Evolutionary conservation across 1,284 basidiomycete genomes (phyloP).

Genomic region (Gomphus sp.): DNA sequence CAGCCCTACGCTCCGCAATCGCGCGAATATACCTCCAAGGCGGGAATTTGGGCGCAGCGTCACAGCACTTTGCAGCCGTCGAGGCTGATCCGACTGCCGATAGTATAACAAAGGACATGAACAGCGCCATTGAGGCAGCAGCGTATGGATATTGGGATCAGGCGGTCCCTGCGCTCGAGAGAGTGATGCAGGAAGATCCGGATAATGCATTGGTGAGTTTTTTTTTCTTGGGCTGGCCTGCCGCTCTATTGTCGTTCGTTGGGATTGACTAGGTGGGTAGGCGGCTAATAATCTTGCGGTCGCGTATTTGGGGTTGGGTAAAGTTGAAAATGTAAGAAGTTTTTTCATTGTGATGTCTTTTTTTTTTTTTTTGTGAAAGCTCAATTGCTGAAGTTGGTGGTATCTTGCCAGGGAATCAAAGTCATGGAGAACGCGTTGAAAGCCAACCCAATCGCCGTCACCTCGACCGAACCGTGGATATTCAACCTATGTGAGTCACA

Average conservation of each 20-base stretch:
- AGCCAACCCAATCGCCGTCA: constrained; percentile 55
- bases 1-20: constrained; percentile 54
- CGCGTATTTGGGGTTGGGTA: constrained; percentile 56
- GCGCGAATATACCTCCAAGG: constrained; percentile 67
- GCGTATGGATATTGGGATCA: constrained; percentile 61
- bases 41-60: constrained; percentile 51
- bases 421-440: constrained; percentile 53
- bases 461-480: constrained; percentile 67
- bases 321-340: constrained; percentile 50
- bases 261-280: constrained; percentile 24
- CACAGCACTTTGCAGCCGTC: constrained; percentile 41
- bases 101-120: constrained; percentile 42
- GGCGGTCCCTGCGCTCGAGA: constrained; percentile 36
- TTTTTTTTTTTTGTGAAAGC: neutral
- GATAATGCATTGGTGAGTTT: constrained; percentile 50
- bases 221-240: neutral
- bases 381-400: neutral
- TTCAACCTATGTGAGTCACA: constrained; percentile 60
- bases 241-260: neutral
- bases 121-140: constrained; percentile 49
- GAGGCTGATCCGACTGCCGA: constrained; percentile 36
- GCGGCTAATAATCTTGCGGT: constrained; percentile 75
- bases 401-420: constrained; percentile 44
- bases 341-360: neutral
- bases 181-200: constrained; percentile 38